Percentiles rank a stretch among this genome's conserved stretches.
phyloP scores from a whole-genome alignment of 768 basidiomycete genomes.

The Auricularia sp. region DNA sequence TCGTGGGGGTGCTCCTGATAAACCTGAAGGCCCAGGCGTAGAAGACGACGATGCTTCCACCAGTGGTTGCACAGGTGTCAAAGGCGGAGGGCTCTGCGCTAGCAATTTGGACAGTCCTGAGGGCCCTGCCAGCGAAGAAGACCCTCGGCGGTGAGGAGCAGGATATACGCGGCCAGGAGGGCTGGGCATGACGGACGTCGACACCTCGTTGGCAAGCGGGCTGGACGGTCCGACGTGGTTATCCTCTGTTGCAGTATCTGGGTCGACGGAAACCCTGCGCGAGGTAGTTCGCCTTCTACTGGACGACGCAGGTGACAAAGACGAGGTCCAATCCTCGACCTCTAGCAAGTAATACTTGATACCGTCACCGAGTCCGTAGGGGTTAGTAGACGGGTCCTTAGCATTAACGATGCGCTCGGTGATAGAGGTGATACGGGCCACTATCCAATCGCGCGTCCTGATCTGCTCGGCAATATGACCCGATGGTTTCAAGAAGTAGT shows the following conservation, averaged over 20 bases:
- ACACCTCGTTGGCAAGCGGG: constrained; percentile 18
- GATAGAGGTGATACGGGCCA: constrained; percentile 83
- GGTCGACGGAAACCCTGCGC: constrained; percentile 31
- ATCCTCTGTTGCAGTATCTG: neutral
- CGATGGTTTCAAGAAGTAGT: constrained; percentile 89
- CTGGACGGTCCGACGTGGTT: neutral
- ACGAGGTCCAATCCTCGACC: constrained; percentile 88
- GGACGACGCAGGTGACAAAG: constrained; percentile 35
- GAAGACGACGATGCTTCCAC: constrained; percentile 16
- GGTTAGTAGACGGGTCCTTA: constrained; percentile 76
- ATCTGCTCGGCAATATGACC: constrained; percentile 82
- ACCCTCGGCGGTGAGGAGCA: constrained; percentile 11
- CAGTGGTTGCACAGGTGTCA: constrained; percentile 23
- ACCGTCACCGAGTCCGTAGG: constrained; percentile 80
- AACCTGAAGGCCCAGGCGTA: constrained; percentile 20
- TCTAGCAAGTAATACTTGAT: constrained; percentile 91
- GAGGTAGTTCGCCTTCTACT: constrained; percentile 44
- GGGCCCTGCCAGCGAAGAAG: constrained; percentile 24
- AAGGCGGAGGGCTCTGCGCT: constrained; percentile 11
- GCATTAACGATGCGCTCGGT: constrained; percentile 71
- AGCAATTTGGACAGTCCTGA: constrained; percentile 15
- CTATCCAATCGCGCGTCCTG: constrained; percentile 89
- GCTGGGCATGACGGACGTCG: constrained; percentile 17
- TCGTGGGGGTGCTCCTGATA: constrained; percentile 29
- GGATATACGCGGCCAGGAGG: constrained; percentile 11